Percentiles rank a stretch among this genome's conserved stretches.
Conservation (phyloP, 2,329 filamentous ascomycete genomes). For the Colletotrichum scovillei region DNA sequence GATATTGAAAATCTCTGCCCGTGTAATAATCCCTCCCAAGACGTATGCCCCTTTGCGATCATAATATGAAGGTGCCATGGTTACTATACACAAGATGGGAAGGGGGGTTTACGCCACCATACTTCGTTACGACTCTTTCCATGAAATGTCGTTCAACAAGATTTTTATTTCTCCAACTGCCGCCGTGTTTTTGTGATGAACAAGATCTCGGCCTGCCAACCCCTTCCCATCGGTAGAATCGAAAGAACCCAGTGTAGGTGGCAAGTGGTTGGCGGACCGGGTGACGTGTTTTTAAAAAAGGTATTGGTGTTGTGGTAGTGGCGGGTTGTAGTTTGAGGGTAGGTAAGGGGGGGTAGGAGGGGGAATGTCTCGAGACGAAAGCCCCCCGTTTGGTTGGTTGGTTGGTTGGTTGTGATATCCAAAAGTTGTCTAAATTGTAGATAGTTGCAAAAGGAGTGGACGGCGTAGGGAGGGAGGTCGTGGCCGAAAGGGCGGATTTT, state of each 20-base stretch:
- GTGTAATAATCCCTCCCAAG: not conserved
- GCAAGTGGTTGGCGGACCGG: not conserved
- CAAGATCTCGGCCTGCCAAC: conserved; percentile 9
- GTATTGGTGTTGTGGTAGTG: not conserved
- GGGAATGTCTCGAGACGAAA: conserved; percentile 21
- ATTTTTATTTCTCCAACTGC: conserved; percentile 7
- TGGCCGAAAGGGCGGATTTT: conserved; percentile 38
- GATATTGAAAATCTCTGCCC: not conserved
- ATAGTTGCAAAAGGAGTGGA: conserved; percentile 50
- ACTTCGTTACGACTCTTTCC: conserved; percentile 32
- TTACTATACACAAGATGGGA: conserved; percentile 34
- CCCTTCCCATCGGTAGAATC: conserved; percentile 14
- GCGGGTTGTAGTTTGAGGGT: not conserved
- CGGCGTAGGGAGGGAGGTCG: conserved; percentile 46
- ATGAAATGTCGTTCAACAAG: conserved; percentile 28
- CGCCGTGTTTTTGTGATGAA: conserved; percentile 10
- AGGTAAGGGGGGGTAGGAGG: not conserved
- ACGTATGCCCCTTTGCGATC: not conserved
- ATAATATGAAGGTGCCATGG: conserved; percentile 29
- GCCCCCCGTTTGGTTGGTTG: conserved; percentile 4
- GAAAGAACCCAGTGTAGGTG: conserved; percentile 8
- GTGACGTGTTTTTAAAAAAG: not conserved
- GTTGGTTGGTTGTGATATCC: conserved; percentile 20
- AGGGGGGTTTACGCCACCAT: conserved; percentile 3
- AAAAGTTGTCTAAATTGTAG: conserved; percentile 21